Evolutionary conservation across 1,284 basidiomycete species (phyloP), one percentile per base, ranked within the genome.

Genomic region (Cerioporus squamosus): DNA sequence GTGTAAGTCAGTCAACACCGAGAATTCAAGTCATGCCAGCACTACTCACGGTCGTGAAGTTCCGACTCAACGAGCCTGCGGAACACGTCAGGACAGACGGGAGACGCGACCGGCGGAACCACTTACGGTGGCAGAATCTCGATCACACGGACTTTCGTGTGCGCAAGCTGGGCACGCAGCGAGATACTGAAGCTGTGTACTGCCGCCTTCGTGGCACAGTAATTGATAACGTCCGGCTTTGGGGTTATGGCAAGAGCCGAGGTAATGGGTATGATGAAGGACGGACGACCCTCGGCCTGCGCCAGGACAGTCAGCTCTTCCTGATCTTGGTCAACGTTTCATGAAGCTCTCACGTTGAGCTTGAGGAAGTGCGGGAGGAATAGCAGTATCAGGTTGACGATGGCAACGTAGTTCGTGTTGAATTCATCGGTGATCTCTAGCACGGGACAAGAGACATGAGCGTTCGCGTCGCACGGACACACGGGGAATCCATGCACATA

Each of bases 81-180:
- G 29, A 36, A 10, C 33, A 36, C 8, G 12, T n/a, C n/a, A 23
- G 42, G 23, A 10, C 51, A 22, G 20, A 17, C 14, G 14, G 20
- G 3, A 31, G 31, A 26, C 31, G 47, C 29, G 15, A 33, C 17
- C 10, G 9, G 48, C 18, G 22, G 29, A 43, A n/a, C 12, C 17
- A 77, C 83, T 68, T 62, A 86, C 80, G 86, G 86, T 22, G 86
- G 86, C 7, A 85, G 70, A 18, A 88, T 79, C 66, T 88, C 87
- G 42, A 84, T 72, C 4, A 88, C 79, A 53, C 81, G 74, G 22
- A 88, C 75, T 22, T 82, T 81, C 8, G 81, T 84, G 15, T 75
- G 76, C 47, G 75, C 66, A 14, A 87, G 73, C 63, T 85, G 81
- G 3, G 69, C 68, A 50, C 80, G 74, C 22, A 88, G 74, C 2